Evolutionary conservation across 2,329 filamentous ascomycete species (phyloP), one percentile per base, ranked within the genome.

Genomic region (Aspergillus versicolor): DNA sequence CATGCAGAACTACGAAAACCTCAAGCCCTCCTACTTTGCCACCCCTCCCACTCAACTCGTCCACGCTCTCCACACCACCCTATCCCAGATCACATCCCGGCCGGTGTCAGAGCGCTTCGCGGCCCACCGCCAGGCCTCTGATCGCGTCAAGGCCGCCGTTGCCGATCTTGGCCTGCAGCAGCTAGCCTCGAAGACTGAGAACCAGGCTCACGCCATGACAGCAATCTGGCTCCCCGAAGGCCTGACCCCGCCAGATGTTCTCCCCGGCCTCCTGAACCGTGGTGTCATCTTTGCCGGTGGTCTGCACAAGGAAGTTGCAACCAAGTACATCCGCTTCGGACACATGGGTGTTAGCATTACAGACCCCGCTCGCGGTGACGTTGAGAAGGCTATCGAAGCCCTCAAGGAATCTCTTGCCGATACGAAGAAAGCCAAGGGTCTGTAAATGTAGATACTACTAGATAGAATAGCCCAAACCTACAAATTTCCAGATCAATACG

Each of bases 1-100:
- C 76, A 97, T 99, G 93, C 87, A 94, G 79, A 97, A 97, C 79
- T 99, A 99, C 77, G 94, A 99, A 80, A 91, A 91, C 63, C 91
- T 92, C 81, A 99, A 97, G 81, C 86, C 94, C 38, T 96, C 92
- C 2, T 99, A 99, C 82, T 99, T 99, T 71, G 94, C 94, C 38
- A 99, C 94, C 1, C 94, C 94, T 1, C 92, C 92, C 4, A 94
- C 94, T 13, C 94, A 99, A 77, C 85, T 99, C 50, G 83, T 99
- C 65, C 93, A 90, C 76, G 94, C 94, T 47, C 84, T 99, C 37
- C 89, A 99, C 82, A 96, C 92, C 8, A 84, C 92, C 2, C 82
- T 99, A 27, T 88, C 82, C 56, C 91, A 96, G 75, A 94, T 97
- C 70, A 84, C 96, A 50, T 82, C 88, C n/a, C 83, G 83, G 56